Evolutionary conservation across 352 stramenopile genomes (phyloP).

Genomic region (Pythium coloratum): DNA sequence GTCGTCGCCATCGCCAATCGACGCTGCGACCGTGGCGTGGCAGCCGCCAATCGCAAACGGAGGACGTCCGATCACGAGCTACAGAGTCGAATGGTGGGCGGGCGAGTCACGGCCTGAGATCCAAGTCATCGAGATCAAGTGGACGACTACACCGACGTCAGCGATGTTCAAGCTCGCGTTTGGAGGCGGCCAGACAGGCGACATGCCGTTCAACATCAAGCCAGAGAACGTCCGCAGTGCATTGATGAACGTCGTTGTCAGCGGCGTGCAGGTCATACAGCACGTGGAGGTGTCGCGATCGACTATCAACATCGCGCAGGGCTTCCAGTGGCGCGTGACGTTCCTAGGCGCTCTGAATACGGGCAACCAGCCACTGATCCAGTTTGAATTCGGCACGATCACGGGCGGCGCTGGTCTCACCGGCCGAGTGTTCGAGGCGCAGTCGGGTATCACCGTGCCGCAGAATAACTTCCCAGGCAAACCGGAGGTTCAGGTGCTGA

Average conservation of each 20-base stretch:
- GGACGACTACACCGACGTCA: conserved; percentile 52
- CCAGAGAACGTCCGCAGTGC: conserved; percentile 81
- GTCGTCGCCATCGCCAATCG: conserved; percentile 46
- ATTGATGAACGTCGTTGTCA: conserved; percentile 85
- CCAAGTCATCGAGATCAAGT: conserved; percentile 87
- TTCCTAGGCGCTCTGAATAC: conserved; percentile 28
- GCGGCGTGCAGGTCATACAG: conserved; percentile 21
- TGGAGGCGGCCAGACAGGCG: conserved; percentile 58
- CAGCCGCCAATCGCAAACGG: conserved; percentile 56
- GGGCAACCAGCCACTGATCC: conserved; percentile 64
- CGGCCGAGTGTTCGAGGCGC: conserved; percentile 50
- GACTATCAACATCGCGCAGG: conserved; percentile 47
- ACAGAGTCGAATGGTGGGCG: conserved; percentile 86
- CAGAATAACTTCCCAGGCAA: conserved; percentile 51
- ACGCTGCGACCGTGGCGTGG: conserved; percentile 68
- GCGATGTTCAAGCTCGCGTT: conserved; percentile 77
- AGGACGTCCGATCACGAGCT: conserved; percentile 66
- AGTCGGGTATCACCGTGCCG: conserved; percentile 46
- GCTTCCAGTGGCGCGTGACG: conserved; percentile 58
- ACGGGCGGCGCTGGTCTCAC: conserved; percentile 28
- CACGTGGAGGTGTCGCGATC: conserved; percentile 51
- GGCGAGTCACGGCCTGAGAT: conserved; percentile 51
- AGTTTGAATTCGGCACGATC: conserved; percentile 42
- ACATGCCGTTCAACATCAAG: conserved; percentile 71
- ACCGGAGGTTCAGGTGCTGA: conserved; percentile 72